Evolutionary conservation across 176 grass and related monocot genomes (phyloP).

Genomic region (Bolboschoenus planiculmis): DNA sequence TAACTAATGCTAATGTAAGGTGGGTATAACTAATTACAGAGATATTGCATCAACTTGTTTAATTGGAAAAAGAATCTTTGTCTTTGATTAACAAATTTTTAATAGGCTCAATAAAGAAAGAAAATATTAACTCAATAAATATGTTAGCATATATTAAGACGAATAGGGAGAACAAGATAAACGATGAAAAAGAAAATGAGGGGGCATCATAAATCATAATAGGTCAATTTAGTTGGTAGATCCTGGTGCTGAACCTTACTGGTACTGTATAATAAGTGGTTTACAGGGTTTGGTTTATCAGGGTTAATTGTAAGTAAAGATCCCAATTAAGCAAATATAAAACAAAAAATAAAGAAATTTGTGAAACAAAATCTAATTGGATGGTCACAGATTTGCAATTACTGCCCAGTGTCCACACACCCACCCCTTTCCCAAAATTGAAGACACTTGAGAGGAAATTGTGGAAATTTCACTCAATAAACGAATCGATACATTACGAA

Average conservation of each 20-base stretch:
- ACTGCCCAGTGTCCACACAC: no score
- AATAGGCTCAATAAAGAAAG: background rate
- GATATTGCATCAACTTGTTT: background rate
- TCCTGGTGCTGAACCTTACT: background rate
- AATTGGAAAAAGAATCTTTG: background rate
- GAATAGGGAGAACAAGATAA: background rate
- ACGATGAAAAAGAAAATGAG: background rate
- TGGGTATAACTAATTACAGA: background rate
- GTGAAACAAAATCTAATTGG: background rate
- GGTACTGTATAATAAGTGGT: background rate
- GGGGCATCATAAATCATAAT: background rate
- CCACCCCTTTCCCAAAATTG: background rate
- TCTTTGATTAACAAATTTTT: background rate
- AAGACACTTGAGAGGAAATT: background rate
- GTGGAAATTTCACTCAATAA: background rate
- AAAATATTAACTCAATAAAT: background rate
- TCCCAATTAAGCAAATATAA: background rate
- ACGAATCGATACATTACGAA: no score
- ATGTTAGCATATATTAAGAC: background rate
- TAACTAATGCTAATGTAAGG: background rate
- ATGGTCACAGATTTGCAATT: background rate
- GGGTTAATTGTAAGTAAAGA: background rate
- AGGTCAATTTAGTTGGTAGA: background rate
- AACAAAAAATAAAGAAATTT: background rate
- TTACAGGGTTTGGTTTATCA: background rate